Evolutionary conservation across 1,284 basidiomycete genomes (phyloP), one percentile per base, ranked within the genome.

Genomic region (Takashimella koratensis): DNA sequence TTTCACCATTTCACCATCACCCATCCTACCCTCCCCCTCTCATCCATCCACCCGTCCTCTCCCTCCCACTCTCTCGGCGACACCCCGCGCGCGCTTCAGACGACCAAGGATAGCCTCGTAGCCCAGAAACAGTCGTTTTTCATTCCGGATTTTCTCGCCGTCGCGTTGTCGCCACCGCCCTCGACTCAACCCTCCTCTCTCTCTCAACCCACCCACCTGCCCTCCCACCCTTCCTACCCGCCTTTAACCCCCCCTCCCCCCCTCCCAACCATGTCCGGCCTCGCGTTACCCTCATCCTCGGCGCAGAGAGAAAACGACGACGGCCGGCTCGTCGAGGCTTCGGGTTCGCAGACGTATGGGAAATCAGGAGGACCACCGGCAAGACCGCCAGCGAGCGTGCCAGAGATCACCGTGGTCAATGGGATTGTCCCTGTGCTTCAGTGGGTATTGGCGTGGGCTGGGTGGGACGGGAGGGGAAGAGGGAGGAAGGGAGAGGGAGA

Each of bases 401-500:
- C 73, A 47, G 74, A 93, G 73, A 94, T 94, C 64, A 93, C 91
- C 21, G 90, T 90, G 45, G 92, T 95, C 23, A 89, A 94, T 74
- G 92, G 92, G 52, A 90, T 95, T 65, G 92, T 95, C 4, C 92
- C 92, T 30, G 95, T 91, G 4, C 82, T 96, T 51, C 92, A 95
- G 80, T 81, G 65, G 68, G 79, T 80, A 66, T 65, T 22, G 24
- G 21, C 46, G 11, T 45, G 39, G 57, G 24, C 13, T 36, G 30
- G 8, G n/a, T 3, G 43, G n/a, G 11, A n/a, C 25, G 26, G 30
- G 40, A 36, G 8, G 30, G 30, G 30, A 36, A 36, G 10, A 36
- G n/a, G n/a, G 30, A 26, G 45, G 39, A 13, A 23, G 21, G 23
- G 5, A 41, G 27, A 30, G 27, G 19, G 47, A 44, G 41, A 21